Percentiles rank a stretch among this genome's conserved stretches.
Conservation (phyloP, 345 rosid genomes). For the Salix exigua region DNA sequence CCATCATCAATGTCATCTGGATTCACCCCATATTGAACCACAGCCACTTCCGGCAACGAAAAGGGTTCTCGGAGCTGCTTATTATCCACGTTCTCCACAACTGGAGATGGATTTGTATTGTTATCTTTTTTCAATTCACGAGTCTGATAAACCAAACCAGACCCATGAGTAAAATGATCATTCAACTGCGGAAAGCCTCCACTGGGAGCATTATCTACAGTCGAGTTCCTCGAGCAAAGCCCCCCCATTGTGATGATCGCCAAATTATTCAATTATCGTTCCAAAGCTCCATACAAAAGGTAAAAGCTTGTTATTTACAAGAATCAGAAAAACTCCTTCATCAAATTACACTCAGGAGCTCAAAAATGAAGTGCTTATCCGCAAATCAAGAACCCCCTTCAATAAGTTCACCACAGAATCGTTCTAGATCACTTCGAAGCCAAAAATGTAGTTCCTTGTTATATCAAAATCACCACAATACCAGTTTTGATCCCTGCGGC, state of each 20-base stretch:
- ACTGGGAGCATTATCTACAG: constrained; percentile 89
- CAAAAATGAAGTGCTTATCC: neutral
- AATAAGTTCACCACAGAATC: neutral
- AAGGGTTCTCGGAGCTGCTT: constrained; percentile 46
- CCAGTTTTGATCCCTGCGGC: constrained; percentile 35
- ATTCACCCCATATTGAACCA: constrained; percentile 31
- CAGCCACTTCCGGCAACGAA: constrained; percentile 47
- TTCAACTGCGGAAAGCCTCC: constrained; percentile 63
- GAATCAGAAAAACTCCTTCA: constrained; percentile 2
- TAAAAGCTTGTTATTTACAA: constrained; percentile 17
- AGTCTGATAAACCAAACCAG: constrained; percentile 46
- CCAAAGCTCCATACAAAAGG: constrained; percentile 39
- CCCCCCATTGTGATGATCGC: constrained; percentile 71
- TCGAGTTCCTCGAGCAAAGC: constrained; percentile 92
- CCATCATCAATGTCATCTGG: constrained; percentile 59
- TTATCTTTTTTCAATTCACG: constrained; percentile 43
- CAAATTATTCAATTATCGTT: constrained; percentile 18
- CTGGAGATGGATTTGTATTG: constrained; percentile 38
- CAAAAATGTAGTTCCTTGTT: constrained; percentile 23
- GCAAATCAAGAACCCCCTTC: neutral
- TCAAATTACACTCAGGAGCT: constrained; percentile 4
- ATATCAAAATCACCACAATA: constrained; percentile 30
- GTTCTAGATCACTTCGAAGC: constrained; percentile 23
- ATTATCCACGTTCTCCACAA: constrained; percentile 39
- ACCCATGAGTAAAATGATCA: constrained; percentile 44